Base-by-base conservation (phyloP, 2,329 filamentous ascomycete species). In the Penicillium sp. region DNA sequence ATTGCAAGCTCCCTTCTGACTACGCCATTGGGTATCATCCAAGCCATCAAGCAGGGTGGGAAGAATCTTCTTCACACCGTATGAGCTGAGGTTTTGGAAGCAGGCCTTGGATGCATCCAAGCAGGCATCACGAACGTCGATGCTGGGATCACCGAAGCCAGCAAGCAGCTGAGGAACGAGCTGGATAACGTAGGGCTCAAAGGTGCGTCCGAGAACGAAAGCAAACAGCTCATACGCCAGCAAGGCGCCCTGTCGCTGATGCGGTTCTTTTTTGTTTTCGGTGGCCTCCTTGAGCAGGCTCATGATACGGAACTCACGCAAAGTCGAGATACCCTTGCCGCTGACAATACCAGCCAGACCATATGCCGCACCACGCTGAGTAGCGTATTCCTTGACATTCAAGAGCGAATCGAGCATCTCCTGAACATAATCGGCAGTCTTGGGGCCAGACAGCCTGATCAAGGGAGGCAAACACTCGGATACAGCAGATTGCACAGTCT, bases 1-100 rank as follows among this genome's bases (percentile, higher is more conserved):
- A 75, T 99, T 95, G 74, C 95, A 99, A 58, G 95, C 95, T 70
- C 96, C 95, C 81, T 96, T 97, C 80, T 99, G 98, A 81, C 93
- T 98, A 73, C 95, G 90, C 95, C 95, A 99, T 77, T 98, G 94
- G 57, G 91, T 88, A 67, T 99, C 95, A 66, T 98, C 93, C 10
- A 99, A 86, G 61, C 96, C 95, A 67, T 95, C 89, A 2, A 99
- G 85, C 8, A 99, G 85, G 13, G 91, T 97, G 3, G 95, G 95
- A 67, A 99, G 83, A 66, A 99, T 93, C 73, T 95, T 86, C 80
- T 97, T 96, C 62, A 99, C 96, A 76, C 95, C 95, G 71, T 91
- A 99, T 0, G 95, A 98, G 79, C 93, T 98, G 59, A 99, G 81
- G 69, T 89, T 93, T 5, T 92, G 89, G 78, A 99, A 99, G 77